Evolutionary conservation across 345 rosid species (phyloP).

Genomic region (Citrus australasica): DNA sequence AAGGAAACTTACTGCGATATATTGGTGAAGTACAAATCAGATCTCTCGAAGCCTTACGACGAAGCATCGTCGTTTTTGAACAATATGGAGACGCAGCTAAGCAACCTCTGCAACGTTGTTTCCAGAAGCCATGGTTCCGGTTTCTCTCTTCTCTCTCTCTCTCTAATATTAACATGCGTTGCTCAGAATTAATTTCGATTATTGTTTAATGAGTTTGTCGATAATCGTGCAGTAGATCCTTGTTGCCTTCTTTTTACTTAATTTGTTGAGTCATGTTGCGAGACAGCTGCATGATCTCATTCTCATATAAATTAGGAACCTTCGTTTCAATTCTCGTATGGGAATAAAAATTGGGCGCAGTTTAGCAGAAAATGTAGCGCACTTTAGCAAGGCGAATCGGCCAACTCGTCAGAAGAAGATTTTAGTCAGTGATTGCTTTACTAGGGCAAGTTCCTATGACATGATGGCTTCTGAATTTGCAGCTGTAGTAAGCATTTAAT

Average conservation of each 20-base stretch:
- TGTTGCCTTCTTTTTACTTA: background rate
- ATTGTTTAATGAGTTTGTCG: slow-evolving; percentile 18
- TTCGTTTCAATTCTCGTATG: background rate
- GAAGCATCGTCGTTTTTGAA: slow-evolving; percentile 48
- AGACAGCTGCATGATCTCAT: slow-evolving; percentile 7
- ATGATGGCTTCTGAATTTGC: background rate
- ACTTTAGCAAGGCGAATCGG: slow-evolving; percentile 18
- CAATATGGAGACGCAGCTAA: slow-evolving; percentile 41
- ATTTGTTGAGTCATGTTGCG: background rate
- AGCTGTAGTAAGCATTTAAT: background rate
- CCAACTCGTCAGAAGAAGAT: slow-evolving; percentile 12
- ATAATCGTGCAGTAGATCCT: slow-evolving; percentile 21
- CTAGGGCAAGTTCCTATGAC: background rate
- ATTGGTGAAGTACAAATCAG: slow-evolving; percentile 42
- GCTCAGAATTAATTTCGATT: background rate
- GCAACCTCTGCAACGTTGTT: slow-evolving; percentile 34
- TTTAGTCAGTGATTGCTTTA: slow-evolving; percentile 18
- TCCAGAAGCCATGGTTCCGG: slow-evolving; percentile 26
- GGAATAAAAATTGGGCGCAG: slow-evolving; percentile 15
- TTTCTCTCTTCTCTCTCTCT: slow-evolving; percentile 18
- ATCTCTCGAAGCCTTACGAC: slow-evolving; percentile 43
- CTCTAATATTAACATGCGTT: background rate
- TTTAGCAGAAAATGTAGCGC: slow-evolving; percentile 28
- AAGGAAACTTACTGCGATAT: slow-evolving; percentile 40
- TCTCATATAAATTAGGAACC: background rate